These are phyloP conservation scores for Amphibolis antarctica DNA, from an alignment of 106 monocot genomes.

Conservation along the genomic window DNA sequence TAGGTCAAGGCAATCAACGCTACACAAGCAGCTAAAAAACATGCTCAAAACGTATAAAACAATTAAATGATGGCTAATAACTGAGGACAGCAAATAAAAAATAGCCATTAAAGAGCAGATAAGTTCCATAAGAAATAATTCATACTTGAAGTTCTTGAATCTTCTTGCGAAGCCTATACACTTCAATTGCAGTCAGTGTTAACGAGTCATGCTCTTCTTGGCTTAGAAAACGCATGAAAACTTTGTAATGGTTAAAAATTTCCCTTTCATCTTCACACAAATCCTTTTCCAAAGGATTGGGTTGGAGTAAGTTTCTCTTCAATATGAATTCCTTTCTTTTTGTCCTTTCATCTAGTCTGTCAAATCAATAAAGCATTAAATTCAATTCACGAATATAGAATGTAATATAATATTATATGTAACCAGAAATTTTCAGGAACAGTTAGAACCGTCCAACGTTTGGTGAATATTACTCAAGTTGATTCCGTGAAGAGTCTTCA, in stretches of 20 bases:
- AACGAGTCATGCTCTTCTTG: slow-evolving; percentile 65
- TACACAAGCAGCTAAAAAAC: not conserved
- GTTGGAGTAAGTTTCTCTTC: slow-evolving; percentile 92
- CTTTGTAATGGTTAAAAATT: slow-evolving; percentile 66
- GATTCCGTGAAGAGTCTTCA: no score
- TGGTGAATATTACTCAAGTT: no score
- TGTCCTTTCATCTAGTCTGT: slow-evolving; percentile 92
- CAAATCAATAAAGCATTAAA: not conserved
- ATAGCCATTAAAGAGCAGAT: not conserved
- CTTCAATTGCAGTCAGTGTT: slow-evolving; percentile 47
- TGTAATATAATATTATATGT: no score
- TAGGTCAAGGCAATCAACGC: no score
- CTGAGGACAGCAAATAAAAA: not conserved
- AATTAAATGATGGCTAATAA: not conserved
- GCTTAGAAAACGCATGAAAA: slow-evolving; percentile 89
- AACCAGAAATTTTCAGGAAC: no score
- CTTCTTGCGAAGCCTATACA: slow-evolving; percentile 66
- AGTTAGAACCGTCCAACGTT: no score
- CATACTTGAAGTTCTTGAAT: slow-evolving; percentile 93
- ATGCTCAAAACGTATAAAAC: not conserved
- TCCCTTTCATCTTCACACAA: slow-evolving; percentile 70
- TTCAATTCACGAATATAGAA: not conserved
- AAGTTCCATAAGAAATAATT: no score
- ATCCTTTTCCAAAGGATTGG: slow-evolving; percentile 80
- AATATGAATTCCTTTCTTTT: slow-evolving; percentile 86